These are phyloP conservation scores for Pulveroboletus sp. DNA, from an alignment of 768 basidiomycete genomes.

Conservation along the genomic window DNA sequence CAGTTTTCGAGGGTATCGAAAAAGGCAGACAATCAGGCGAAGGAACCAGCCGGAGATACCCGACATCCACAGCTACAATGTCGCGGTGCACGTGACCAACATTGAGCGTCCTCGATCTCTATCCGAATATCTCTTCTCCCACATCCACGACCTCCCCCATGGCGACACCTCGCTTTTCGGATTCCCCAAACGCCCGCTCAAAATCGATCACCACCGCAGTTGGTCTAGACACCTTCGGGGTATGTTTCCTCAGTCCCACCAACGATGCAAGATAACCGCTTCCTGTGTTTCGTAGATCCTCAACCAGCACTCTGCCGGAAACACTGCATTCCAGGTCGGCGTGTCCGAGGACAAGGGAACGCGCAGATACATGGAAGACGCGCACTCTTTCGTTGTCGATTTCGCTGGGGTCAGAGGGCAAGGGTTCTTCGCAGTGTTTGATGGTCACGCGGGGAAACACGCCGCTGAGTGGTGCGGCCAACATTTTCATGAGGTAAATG, in stretches of 20 bases:
- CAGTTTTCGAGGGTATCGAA: conserved; percentile 43
- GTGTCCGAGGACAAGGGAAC: conserved; percentile 85
- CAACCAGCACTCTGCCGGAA: conserved; percentile 61
- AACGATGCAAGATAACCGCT: neutral
- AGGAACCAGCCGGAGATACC: conserved; percentile 21
- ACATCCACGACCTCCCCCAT: conserved; percentile 16
- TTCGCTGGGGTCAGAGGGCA: conserved; percentile 89
- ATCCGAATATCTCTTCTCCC: neutral
- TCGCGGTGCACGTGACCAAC: conserved; percentile 22
- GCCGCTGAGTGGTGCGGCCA: conserved; percentile 98
- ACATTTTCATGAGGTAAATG: conserved; percentile 84
- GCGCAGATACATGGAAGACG: conserved; percentile 94
- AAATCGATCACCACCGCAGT: conserved; percentile 79
- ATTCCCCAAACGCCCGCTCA: conserved; percentile 74
- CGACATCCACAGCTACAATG: conserved; percentile 10
- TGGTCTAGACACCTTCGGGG: conserved; percentile 69
- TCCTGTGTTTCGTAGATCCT: conserved; percentile 26
- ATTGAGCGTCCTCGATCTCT: conserved; percentile 4
- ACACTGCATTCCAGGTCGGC: conserved; percentile 56
- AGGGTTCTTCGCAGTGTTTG: conserved; percentile 97
- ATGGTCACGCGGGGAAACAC: conserved; percentile 97
- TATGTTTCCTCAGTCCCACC: conserved; percentile 34
- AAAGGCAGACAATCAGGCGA: conserved; percentile 23
- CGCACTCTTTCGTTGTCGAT: conserved; percentile 94
- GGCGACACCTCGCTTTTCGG: conserved; percentile 37